phyloP scores from a whole-genome alignment of 1,139 yeast species.

The Spencermartinsiella ligniputridi region DNA sequence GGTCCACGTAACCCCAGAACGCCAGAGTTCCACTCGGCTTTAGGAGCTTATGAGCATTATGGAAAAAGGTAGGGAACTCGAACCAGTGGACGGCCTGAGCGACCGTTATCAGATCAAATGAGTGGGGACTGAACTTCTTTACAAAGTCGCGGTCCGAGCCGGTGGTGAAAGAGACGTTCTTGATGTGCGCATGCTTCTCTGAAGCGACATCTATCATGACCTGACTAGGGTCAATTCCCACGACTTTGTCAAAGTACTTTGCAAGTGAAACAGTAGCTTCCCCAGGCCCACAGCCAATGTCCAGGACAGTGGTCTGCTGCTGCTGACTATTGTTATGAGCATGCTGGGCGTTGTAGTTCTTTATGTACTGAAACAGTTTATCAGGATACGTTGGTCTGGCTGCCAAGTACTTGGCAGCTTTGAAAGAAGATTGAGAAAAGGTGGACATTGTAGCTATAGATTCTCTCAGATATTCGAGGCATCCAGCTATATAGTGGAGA shows the following conservation, averaged over 20 bases:
- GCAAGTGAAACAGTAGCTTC: conserved; percentile 59
- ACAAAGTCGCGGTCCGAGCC: conserved; percentile 37
- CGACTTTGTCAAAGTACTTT: conserved; percentile 41
- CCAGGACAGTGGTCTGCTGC: conserved; percentile 29
- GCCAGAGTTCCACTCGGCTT: conserved; percentile 62
- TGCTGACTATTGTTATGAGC: conserved; percentile 5
- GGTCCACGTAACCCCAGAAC: conserved; percentile 78
- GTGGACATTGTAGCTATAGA: too few species aligned
- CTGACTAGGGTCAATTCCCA: conserved; percentile 64
- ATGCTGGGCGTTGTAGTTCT: conserved; percentile 36
- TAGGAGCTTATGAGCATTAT: conserved; percentile 46
- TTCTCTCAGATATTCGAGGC: too few species aligned
- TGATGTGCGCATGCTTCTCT: conserved; percentile 12
- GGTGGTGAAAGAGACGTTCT: conserved; percentile 30
- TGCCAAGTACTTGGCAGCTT: conserved; percentile 53
- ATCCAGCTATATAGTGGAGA: too few species aligned
- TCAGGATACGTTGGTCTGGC: conserved; percentile 67
- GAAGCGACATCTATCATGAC: conserved; percentile 49
- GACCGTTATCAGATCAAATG: conserved; percentile 44
- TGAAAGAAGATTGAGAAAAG: conserved; percentile 56
- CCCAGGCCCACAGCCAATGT: conserved; percentile 86
- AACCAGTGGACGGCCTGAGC: conserved; percentile 86
- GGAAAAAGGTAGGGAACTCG: conserved; percentile 49
- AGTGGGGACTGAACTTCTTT: conserved; percentile 19
- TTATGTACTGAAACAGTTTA: conserved; percentile 46